phyloP scores from a whole-genome alignment of 1,284 basidiomycete genomes.

The Sporisorium graminicola region DNA sequence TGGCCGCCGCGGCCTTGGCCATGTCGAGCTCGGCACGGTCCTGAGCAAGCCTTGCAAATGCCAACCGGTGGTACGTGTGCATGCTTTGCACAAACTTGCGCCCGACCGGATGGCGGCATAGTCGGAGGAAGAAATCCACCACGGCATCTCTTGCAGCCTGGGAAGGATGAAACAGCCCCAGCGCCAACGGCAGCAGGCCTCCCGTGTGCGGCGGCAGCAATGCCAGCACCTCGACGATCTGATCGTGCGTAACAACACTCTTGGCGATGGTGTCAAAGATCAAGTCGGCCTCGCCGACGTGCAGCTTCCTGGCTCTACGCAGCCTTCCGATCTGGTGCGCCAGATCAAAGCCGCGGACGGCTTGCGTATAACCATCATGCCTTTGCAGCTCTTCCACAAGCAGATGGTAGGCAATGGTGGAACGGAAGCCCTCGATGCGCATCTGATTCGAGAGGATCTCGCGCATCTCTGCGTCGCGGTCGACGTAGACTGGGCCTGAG shows the following conservation, averaged over 20 bases:
- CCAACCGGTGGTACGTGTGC: constrained; percentile 91
- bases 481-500: constrained; percentile 78
- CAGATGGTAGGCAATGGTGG: constrained; percentile 78
- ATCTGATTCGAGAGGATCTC: constrained; percentile 79
- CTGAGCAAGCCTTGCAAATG: constrained; percentile 70
- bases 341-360: constrained; percentile 79
- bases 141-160: constrained; percentile 81
- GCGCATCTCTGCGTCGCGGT: constrained; percentile 75
- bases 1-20: not conserved
- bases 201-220: constrained; percentile 82
- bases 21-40: constrained; percentile 52
- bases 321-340: constrained; percentile 80
- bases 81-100: constrained; percentile 83
- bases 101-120: constrained; percentile 74
- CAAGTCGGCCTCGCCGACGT: constrained; percentile 77
- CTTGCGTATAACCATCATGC: constrained; percentile 38
- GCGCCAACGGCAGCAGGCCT: constrained; percentile 85
- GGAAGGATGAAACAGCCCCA: constrained; percentile 89
- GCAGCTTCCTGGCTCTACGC: constrained; percentile 76
- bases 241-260: constrained; percentile 76
- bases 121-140: constrained; percentile 73
- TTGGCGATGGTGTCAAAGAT: constrained; percentile 80
- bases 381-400: constrained; percentile 28
- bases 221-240: constrained; percentile 87
- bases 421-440: constrained; percentile 84